Conservation (phyloP, 345 rosid species). For the Cardamine chenopodiifolia region DNA sequence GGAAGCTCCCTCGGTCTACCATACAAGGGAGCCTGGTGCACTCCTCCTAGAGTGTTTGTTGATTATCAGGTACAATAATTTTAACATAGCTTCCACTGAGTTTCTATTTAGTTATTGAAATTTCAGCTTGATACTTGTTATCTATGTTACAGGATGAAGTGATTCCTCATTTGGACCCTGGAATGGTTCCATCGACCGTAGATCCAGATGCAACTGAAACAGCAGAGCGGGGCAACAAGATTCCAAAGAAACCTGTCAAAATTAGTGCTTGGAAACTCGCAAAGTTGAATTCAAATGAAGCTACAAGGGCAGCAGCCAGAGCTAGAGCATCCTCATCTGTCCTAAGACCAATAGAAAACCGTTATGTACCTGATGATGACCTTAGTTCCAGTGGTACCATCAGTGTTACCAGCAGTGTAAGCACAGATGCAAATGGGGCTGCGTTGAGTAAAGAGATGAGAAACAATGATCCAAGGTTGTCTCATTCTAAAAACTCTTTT, state of each 20-base stretch:
- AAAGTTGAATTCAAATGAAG: constrained; percentile 78
- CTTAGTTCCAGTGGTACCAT: constrained; percentile 79
- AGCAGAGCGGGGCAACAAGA: constrained; percentile 66
- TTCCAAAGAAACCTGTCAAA: constrained; percentile 72
- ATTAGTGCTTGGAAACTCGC: constrained; percentile 95
- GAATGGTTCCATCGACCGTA: constrained; percentile 92
- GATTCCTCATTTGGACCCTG: constrained; percentile 89
- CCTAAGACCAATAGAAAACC: constrained; percentile 70
- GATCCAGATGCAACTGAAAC: constrained; percentile 89
- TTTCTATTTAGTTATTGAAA: not conserved
- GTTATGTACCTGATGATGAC: constrained; percentile 59
- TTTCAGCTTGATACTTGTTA: constrained; percentile 1
- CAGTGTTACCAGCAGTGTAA: constrained; percentile 82
- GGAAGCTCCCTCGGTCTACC: constrained; percentile 92
- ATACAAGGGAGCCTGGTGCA: constrained; percentile 94
- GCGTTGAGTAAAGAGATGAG: constrained; percentile 59
- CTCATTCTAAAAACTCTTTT: constrained; percentile 61
- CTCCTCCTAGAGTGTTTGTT: constrained; percentile 95
- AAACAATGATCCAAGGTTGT: constrained; percentile 54
- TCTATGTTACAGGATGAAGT: constrained; percentile 76
- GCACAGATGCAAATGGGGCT: constrained; percentile 55
- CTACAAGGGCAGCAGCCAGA: constrained; percentile 88
- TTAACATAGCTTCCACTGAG: not conserved
- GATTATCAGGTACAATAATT: constrained; percentile 78
- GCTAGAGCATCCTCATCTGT: constrained; percentile 98